Evolutionary conservation across 2,329 filamentous ascomycete genomes (phyloP).

Genomic region (Albifimbria verrucaria): DNA sequence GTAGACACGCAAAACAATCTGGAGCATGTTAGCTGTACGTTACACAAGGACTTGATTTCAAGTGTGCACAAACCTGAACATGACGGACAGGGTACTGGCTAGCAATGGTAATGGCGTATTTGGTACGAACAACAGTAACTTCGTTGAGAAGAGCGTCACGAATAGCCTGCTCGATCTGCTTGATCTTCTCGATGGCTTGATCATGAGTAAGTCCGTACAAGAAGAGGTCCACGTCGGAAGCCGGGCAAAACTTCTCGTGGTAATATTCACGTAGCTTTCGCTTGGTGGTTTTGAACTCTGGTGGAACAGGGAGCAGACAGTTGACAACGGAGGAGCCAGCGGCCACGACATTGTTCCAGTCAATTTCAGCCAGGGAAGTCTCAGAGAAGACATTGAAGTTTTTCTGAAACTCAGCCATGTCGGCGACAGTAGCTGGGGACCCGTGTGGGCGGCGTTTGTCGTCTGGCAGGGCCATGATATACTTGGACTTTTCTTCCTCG

Average conservation of each 20-base stretch:
- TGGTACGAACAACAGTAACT: slow-evolving; percentile 79
- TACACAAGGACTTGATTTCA: neutral
- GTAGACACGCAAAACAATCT: slow-evolving; percentile 84
- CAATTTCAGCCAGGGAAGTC: slow-evolving; percentile 68
- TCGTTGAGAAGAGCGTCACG: slow-evolving; percentile 77
- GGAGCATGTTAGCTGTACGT: slow-evolving; percentile 7
- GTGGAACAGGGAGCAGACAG: slow-evolving; percentile 68
- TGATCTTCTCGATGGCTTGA: slow-evolving; percentile 78
- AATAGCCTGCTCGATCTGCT: slow-evolving; percentile 72
- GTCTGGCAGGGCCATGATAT: slow-evolving; percentile 65
- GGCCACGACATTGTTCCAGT: slow-evolving; percentile 80
- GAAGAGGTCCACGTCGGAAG: slow-evolving; percentile 85
- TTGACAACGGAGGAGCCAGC: slow-evolving; percentile 81
- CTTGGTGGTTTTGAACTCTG: slow-evolving; percentile 60
- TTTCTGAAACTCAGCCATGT: slow-evolving; percentile 67
- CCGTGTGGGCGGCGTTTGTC: slow-evolving; percentile 60
- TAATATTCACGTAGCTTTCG: slow-evolving; percentile 68
- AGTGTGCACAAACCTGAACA: slow-evolving; percentile 62
- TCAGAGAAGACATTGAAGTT: slow-evolving; percentile 85
- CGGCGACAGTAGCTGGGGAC: slow-evolving; percentile 64
- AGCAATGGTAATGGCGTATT: slow-evolving; percentile 82
- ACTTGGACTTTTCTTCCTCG: slow-evolving; percentile 57
- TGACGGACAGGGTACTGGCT: slow-evolving; percentile 82
- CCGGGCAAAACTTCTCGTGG: slow-evolving; percentile 75
- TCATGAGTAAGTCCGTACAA: slow-evolving; percentile 76